phyloP scores from a whole-genome alignment of 169 alveolate species.

The Cryptosporidium parvum region DNA sequence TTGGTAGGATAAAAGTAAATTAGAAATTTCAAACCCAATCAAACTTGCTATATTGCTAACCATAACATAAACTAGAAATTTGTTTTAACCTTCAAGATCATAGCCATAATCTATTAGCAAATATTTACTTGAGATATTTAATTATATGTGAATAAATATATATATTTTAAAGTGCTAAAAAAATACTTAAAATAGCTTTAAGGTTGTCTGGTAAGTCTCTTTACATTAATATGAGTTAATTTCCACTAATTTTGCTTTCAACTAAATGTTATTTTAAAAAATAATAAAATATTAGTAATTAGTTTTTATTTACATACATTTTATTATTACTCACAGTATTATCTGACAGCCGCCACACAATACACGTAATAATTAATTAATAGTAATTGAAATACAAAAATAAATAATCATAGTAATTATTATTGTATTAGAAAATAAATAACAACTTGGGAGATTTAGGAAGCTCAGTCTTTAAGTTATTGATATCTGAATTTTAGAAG shows the following conservation, averaged over 20 bases:
- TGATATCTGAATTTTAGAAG: background rate
- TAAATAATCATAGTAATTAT: too few relatives aligned
- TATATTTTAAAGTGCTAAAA: too few relatives aligned
- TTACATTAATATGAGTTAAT: background rate
- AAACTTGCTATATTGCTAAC: background rate
- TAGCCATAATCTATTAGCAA: background rate
- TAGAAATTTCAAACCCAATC: background rate
- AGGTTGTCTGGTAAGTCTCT: background rate
- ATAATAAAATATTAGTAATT: background rate
- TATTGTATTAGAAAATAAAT: too few relatives aligned
- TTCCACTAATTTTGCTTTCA: background rate
- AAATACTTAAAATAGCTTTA: background rate
- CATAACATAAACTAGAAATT: background rate
- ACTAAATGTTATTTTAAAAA: background rate
- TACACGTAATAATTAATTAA: background rate
- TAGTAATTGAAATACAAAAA: too few relatives aligned
- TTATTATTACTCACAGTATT: background rate
- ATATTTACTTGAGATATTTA: too few relatives aligned
- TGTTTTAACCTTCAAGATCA: background rate
- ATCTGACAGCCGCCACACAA: slow-evolving; percentile 26
- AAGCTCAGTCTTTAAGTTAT: background rate
- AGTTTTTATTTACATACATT: background rate
- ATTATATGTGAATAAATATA: too few relatives aligned
- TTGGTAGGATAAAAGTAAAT: background rate
- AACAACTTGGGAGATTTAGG: background rate